Evolutionary conservation across 768 basidiomycete genomes (phyloP), one percentile per base, ranked within the genome.

Genomic region (Naganishia randhawae): DNA sequence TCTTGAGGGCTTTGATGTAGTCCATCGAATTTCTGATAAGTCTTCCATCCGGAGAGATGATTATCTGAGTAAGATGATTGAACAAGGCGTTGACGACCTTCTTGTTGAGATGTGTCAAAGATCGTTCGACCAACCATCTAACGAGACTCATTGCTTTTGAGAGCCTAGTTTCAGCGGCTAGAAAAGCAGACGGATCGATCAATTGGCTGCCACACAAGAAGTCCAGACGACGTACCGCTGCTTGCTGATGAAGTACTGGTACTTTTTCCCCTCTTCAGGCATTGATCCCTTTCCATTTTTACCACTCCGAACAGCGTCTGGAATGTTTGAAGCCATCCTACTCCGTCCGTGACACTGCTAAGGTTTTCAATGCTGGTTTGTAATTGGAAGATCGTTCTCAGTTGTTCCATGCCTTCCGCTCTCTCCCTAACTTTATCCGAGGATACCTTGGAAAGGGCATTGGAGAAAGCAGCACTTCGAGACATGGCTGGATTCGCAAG

Each of bases 1-100:
- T 82, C 65, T 85, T 85, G 55, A 96, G 82, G 0, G 89, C 84
- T 76, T 94, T 94, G 66, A 89, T 82, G 77, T 92, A 94, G 77
- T 94, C 86, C 70, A 90, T 79, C 13, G 90, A 87, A 0, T 87
- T 86, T 3, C 81, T 74, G 69, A 88, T 83, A 16, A 96, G 80
- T 39, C 82, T 75, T 41, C 83, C 82, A 25, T 83, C 81, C 1
- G 57, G 39, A 73, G 85, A 74, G 4, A 86, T 81, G 61, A 92
- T 83, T 55, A 84, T 84, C 68, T 85, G 84, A 14, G 82, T 80
- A 50, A 96, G 81, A 75, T 93, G 89, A 10, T 83, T 82, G 63
- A 90, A 81, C 33, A 94, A 71, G 3, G 85, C 79, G 61, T 84
- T 84, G 37, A 86, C 75, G 19, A 85, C 84, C 52, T 83, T 84